These are phyloP conservation scores for Nakaseomyces bracarensis DNA, from an alignment of 1,139 yeast species.

Conservation along the genomic window DNA sequence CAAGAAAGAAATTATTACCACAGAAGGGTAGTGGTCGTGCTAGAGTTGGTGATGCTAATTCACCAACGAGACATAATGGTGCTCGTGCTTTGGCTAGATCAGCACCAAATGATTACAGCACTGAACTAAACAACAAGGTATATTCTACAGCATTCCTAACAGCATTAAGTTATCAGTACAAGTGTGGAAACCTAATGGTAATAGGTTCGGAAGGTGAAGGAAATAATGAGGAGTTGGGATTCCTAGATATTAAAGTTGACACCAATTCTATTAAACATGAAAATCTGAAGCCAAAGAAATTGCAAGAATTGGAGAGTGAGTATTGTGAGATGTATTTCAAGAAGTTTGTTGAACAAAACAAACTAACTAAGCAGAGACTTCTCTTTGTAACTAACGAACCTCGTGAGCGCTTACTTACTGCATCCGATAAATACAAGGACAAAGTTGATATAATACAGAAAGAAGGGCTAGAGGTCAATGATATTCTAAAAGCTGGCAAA, in stretches of 20 bases:
- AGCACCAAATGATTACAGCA: slow-evolving; percentile 86
- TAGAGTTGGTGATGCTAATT: slow-evolving; percentile 91
- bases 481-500: slow-evolving; percentile 70
- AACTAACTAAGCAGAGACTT: slow-evolving; percentile 46
- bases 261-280: slow-evolving; percentile 24
- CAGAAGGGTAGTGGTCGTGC: slow-evolving; percentile 96
- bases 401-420: slow-evolving; percentile 28
- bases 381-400: slow-evolving; percentile 46
- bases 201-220: slow-evolving; percentile 41
- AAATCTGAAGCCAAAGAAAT: neutral
- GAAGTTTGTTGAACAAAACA: slow-evolving; percentile 51
- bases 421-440: slow-evolving; percentile 38
- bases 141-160: slow-evolving; percentile 69
- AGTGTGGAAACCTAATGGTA: slow-evolving; percentile 60
- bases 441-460: slow-evolving; percentile 61
- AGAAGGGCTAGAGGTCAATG: slow-evolving; percentile 79
- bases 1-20: slow-evolving; percentile 71
- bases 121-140: slow-evolving; percentile 67
- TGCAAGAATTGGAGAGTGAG: slow-evolving; percentile 20
- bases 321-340: slow-evolving; percentile 45
- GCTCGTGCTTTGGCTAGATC: slow-evolving; percentile 83
- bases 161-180: slow-evolving; percentile 75
- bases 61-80: slow-evolving; percentile 86
- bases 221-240: slow-evolving; percentile 22
- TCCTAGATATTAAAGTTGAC: slow-evolving; percentile 31